Evolutionary conservation across 768 basidiomycete genomes (phyloP).

Genomic region (Podaxis sp.): DNA sequence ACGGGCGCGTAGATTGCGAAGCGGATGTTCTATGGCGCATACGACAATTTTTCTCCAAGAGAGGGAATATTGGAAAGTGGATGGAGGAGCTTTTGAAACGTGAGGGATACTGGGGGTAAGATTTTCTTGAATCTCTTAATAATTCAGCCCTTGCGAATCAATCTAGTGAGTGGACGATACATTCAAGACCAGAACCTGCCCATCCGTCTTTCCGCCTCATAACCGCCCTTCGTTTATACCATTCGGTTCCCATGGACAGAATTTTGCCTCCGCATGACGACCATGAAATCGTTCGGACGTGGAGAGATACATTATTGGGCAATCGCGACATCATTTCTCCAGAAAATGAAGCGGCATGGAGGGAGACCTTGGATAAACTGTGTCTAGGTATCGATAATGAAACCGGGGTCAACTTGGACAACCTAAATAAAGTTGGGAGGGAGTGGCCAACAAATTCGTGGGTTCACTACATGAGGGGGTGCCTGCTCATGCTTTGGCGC

Average conservation of each 20-base stretch:
- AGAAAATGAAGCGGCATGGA: conserved; percentile 52
- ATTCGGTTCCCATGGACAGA: conserved; percentile 38
- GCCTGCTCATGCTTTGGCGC: conserved; percentile 12
- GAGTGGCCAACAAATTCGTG: conserved; percentile 9
- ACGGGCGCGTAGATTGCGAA: conserved; percentile 44
- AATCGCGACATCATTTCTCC: conserved; percentile 43
- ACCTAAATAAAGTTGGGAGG: conserved; percentile 8
- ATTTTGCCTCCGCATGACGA: conserved; percentile 24
- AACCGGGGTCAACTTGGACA: conserved; percentile 10
- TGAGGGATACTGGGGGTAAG: conserved; percentile 86
- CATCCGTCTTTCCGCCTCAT: conserved; percentile 83
- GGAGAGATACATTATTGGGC: conserved; percentile 56
- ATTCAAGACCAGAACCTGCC: conserved; percentile 56
- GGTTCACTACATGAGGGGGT: conserved; percentile 11
- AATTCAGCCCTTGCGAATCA: neutral
- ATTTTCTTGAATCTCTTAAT: conserved; percentile 3
- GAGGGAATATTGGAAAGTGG: conserved; percentile 36
- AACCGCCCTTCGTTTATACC: conserved; percentile 65
- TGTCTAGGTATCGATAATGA: conserved; percentile 30
- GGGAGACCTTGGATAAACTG: conserved; percentile 33
- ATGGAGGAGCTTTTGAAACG: conserved; percentile 55
- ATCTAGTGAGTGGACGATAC: conserved; percentile 77
- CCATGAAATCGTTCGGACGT: conserved; percentile 37
- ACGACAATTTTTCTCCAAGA: conserved; percentile 47
- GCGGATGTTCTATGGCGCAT: conserved; percentile 61